Evolutionary conservation across 164 flowering plant species (phyloP), one percentile per base, ranked within the genome.

Genomic region (Stephania japonica): DNA sequence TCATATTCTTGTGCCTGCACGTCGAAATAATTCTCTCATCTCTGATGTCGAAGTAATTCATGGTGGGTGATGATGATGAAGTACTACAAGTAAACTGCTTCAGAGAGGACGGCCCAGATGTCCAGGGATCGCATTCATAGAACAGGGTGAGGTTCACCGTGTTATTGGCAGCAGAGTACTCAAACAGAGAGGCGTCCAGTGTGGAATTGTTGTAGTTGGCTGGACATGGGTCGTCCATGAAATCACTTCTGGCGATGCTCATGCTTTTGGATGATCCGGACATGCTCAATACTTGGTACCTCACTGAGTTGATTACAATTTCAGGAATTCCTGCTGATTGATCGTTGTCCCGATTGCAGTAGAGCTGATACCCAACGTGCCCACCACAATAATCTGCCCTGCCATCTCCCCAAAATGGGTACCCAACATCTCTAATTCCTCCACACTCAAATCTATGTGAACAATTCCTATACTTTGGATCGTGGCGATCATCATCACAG

Each of bases 351-450:
- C 38, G 38, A 32, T 32, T 25, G 68, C 87, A 85, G 14, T 38
- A 3, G 61, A 83, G 69, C 19, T 76, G 74, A 62, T 80, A 85
- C 14, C 68, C 81, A 1, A 69, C 75, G 59, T 76, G 78, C 13
- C 85, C 85, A 32, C 38, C 38, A 26, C 87, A 85, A 14, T 25
- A 70, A 0, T 25, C 6, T 44, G 65, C 11, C 11, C 23, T 23
- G 32, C 3, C 38, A 42, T 1, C 12, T 16, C 25, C 42, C 66
- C 70, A 59, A 53, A 77, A 77, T 19, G 79, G 79, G 47, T 77
- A 77, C 1, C 19, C 41, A 24, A 77, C 47, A 18, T 1, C 6
- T 24, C 14, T 9, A 47, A 5, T 23, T 6, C 16, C 9, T 8
- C 76, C 76, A 13, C 76, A 77, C 1, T 42, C 5, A 25, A 41